Evolutionary conservation across 2,329 filamentous ascomycete species (phyloP).

Genomic region (Penicillium sp.): DNA sequence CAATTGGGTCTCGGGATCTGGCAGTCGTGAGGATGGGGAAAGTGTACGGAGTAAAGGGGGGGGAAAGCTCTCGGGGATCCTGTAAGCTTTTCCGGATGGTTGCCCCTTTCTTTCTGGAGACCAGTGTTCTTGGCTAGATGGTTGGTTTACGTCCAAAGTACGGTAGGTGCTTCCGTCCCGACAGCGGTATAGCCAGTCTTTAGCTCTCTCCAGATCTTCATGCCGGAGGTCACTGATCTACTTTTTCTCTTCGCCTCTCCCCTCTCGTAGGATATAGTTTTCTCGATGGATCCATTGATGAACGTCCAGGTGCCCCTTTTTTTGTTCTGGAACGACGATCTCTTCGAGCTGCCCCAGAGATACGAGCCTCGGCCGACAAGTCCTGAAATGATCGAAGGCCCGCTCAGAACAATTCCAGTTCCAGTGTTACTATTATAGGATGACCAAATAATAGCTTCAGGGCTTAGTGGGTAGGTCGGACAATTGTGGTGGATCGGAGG

Average conservation of each 20-base stretch:
- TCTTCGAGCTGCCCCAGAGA: background rate
- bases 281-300: background rate
- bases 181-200: background rate
- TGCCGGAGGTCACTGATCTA: background rate
- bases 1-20: constrained; percentile 2
- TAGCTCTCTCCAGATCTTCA: background rate
- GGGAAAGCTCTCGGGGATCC: constrained; percentile 6
- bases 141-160: background rate
- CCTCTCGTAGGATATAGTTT: background rate
- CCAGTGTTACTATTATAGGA: background rate
- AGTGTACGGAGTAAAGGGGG: constrained; percentile 1
- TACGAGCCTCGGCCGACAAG: background rate
- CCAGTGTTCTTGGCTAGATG: background rate
- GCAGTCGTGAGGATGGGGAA: background rate
- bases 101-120: background rate
- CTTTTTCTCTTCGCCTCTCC: background rate
- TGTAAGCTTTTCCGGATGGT: background rate
- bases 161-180: background rate
- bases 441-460: background rate
- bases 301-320: background rate
- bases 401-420: background rate
- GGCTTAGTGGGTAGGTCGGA: background rate
- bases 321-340: background rate
- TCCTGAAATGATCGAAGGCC: background rate
- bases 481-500: background rate